Base-by-base conservation (phyloP, 2,329 filamentous ascomycete genomes). In the Magnaporthiopsis incrustans region DNA sequence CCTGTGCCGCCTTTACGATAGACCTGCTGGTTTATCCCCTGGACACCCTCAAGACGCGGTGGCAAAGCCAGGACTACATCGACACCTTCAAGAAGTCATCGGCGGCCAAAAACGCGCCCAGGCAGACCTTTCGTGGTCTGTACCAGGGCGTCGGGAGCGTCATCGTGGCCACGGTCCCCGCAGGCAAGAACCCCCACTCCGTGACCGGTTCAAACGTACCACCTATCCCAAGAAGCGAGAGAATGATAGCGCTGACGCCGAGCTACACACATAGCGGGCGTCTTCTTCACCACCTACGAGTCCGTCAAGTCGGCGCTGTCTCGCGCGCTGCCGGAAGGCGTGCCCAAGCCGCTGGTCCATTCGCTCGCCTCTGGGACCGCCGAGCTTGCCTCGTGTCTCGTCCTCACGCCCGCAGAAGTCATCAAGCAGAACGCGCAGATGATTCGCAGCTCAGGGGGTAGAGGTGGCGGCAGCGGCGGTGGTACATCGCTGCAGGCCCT, bases 351-450 rank as follows among this genome's bases (percentile, higher is more conserved):
- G 0, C 68, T 92, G 12, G 83, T 92, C 64, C 89, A 97, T 73
- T 84, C 89, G 7, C 76, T 84, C 3, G 89, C 92, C 15, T 96
- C 91, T 1, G 88, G 87, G 2, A 77, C 86, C 22, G 93, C 89
- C 1, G 93, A 97, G 76, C 84, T 92, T 69, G 90, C 92, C 3
- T 93, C 91, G 6, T 97, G 93, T 72, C 81, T 92, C 26, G 90
- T 97, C 66, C 84, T 97, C 50, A 94, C 92, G 0, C 93, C 92
- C 0, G 91, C 92, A 18, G 92, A 97, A 74, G 91, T 96, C 10
- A 85, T 97, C 67, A 97, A 97, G 77, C 92, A 96, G 73, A 97
- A 97, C 75, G 92, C 93, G 0, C 92, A 97, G 75, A 92, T 97
- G 83, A 80, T 95, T 0, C 79, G 71, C 38, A 50, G 32, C 6